A percentile compares a stretch with the other conserved stretches of the same genome.
Conservation (phyloP, 2,329 filamentous ascomycete genomes). For the Arthrobotrys conoides region DNA sequence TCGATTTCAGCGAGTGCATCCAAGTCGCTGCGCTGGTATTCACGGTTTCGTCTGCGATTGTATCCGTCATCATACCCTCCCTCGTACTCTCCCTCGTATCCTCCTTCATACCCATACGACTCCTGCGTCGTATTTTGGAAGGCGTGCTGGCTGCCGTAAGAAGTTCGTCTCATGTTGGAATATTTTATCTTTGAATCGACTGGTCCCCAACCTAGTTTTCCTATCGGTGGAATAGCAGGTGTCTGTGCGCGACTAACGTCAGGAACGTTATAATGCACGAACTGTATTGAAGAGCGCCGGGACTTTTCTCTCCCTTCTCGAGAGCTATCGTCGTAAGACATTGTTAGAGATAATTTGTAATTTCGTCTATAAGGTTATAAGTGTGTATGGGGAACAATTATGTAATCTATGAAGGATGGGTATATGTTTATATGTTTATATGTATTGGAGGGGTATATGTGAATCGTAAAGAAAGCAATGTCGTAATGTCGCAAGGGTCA, state of each 20-base stretch:
- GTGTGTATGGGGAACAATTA: not conserved
- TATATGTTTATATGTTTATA: not conserved
- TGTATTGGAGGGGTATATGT: conserved; percentile 9
- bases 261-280: conserved; percentile 59
- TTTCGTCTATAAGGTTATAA: not conserved
- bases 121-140: conserved; percentile 59
- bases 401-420: conserved; percentile 4
- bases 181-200: conserved; percentile 60
- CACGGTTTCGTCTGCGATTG: conserved; percentile 36
- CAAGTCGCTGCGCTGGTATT: conserved; percentile 51
- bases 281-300: conserved; percentile 55
- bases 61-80: conserved; percentile 48
- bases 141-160: conserved; percentile 50
- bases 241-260: conserved; percentile 53
- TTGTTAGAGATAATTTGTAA: conserved; percentile 41
- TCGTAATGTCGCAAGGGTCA: conserved; percentile 19
- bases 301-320: conserved; percentile 55
- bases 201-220: conserved; percentile 59
- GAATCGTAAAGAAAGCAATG: conserved; percentile 2
- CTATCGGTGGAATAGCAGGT: conserved; percentile 56
- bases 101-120: conserved; percentile 54
- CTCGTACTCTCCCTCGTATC: conserved; percentile 39
- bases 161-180: conserved; percentile 59
- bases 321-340: conserved; percentile 48
- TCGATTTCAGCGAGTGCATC: conserved; percentile 54